phyloP scores from a whole-genome alignment of 306 rosid species.

The Vigna angularis region DNA sequence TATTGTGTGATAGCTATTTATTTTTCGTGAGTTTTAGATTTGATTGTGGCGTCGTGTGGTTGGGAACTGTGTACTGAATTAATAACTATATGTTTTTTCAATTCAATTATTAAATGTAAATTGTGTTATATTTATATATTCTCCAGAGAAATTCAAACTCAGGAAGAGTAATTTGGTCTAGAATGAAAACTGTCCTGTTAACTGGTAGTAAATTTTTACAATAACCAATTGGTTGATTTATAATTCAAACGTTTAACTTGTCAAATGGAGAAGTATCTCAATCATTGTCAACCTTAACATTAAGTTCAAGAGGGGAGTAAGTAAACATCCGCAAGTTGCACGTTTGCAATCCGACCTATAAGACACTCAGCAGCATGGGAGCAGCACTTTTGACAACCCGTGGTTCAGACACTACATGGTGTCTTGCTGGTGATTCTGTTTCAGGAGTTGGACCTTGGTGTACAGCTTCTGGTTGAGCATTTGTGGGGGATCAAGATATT shows the following conservation, averaged over 20 bases:
- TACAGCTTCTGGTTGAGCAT: constrained; percentile 68
- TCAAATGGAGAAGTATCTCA: constrained; percentile 15
- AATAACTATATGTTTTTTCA: constrained; percentile 1
- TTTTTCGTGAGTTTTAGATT: not conserved
- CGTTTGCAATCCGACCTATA: constrained; percentile 43
- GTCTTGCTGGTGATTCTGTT: constrained; percentile 48
- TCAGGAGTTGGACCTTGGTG: constrained; percentile 47
- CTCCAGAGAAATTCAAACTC: constrained; percentile 21
- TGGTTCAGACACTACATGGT: constrained; percentile 34
- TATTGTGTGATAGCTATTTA: not conserved
- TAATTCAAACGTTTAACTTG: constrained; percentile 12
- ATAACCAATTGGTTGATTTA: constrained; percentile 28
- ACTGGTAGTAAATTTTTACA: constrained; percentile 1
- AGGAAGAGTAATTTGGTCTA: constrained; percentile 15
- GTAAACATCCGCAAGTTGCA: constrained; percentile 34
- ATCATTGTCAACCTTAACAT: constrained; percentile 22
- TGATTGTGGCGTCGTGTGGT: not conserved
- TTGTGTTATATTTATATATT: constrained; percentile 2
- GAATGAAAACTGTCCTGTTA: constrained; percentile 29
- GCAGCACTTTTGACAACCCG: constrained; percentile 43
- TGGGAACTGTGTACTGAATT: constrained; percentile 24
- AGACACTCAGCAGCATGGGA: constrained; percentile 45
- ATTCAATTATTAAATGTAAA: constrained; percentile 1
- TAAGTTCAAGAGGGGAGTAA: constrained; percentile 21
- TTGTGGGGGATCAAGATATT: constrained; percentile 73